phyloP scores from a whole-genome alignment of 2,329 filamentous ascomycete genomes.

The Decorospora gaudefroyi region DNA sequence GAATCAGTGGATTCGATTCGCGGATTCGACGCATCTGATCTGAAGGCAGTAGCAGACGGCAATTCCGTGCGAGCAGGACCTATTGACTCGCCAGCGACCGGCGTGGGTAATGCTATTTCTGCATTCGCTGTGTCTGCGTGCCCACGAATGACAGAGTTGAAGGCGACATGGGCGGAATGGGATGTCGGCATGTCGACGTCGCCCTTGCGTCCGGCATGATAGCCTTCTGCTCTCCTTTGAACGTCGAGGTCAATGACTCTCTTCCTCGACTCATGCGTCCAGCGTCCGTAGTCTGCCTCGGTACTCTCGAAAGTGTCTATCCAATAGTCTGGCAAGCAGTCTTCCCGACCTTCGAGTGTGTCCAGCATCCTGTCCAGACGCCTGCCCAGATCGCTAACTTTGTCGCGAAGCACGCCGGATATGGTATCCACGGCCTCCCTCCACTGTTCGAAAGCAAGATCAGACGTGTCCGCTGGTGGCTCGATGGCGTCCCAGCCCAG shows the following conservation, averaged over 20 bases:
- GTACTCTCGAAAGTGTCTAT: conserved; percentile 81
- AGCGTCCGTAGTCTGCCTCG: conserved; percentile 77
- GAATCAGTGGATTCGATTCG: conserved; percentile 6
- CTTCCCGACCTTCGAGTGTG: conserved; percentile 77
- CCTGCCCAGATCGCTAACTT: conserved; percentile 70
- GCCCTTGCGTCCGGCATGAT: conserved; percentile 3
- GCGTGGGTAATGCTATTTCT: too few relatives aligned
- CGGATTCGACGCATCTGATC: not conserved
- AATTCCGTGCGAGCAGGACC: not conserved
- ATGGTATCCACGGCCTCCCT: conserved; percentile 56
- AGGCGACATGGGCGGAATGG: conserved; percentile 16
- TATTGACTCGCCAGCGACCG: too few relatives aligned
- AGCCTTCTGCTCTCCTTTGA: conserved; percentile 29
- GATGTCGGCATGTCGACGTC: conserved; percentile 5
- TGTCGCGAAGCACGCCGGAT: conserved; percentile 66
- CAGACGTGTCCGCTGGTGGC: conserved; percentile 39
- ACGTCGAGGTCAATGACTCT: conserved; percentile 70
- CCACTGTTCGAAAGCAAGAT: conserved; percentile 41
- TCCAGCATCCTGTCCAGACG: conserved; percentile 86
- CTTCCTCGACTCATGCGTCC: conserved; percentile 77
- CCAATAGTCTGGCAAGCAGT: conserved; percentile 85
- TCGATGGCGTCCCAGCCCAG: conserved; percentile 69
- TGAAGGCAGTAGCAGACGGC: not conserved
- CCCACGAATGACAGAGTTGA: too few relatives aligned
- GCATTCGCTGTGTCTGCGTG: too few relatives aligned